Percentiles rank a stretch among this genome's conserved stretches.
Evolutionary conservation across 164 flowering plant species (phyloP).

Genomic region (Vitis cinerea): DNA sequence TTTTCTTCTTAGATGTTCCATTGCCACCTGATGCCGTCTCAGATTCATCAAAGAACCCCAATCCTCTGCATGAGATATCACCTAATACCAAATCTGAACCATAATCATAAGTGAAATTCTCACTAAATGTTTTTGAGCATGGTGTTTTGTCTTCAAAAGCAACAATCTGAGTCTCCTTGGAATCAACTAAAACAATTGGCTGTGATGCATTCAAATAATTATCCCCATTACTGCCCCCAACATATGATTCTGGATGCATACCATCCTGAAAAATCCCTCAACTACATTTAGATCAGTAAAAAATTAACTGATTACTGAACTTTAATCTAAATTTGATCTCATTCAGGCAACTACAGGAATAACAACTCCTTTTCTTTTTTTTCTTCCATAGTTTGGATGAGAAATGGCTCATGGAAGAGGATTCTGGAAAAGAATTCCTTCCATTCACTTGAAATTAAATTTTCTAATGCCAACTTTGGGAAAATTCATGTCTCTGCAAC

Average conservation of each 20-base stretch:
- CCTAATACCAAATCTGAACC: conserved; percentile 43
- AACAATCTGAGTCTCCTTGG: conserved; percentile 37
- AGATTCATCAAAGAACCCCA: conserved; percentile 62
- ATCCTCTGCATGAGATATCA: conserved; percentile 51
- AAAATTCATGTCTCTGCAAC: too few species aligned
- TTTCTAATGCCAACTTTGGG: too few species aligned
- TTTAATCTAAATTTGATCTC: too few species aligned
- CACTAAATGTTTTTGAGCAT: conserved; percentile 14
- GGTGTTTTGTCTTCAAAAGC: conserved; percentile 57
- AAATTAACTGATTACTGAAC: too few species aligned
- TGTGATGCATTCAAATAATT: conserved; percentile 16
- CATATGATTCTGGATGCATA: conserved; percentile 12
- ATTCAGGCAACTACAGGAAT: too few species aligned
- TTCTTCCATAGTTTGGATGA: too few species aligned
- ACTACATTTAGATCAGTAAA: not conserved
- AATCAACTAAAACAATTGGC: conserved; percentile 43
- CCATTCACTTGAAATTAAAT: too few species aligned
- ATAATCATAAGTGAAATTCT: conserved; percentile 44
- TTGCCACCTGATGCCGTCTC: conserved; percentile 28
- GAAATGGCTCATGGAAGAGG: too few species aligned
- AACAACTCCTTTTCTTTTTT: too few species aligned
- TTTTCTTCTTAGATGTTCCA: conserved; percentile 28
- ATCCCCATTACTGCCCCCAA: conserved; percentile 8
- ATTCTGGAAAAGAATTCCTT: too few species aligned
- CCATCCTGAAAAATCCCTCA: conserved; percentile 23